A percentile compares a stretch with the other conserved stretches of the same genome.
Evolutionary conservation across 192 early-diverging fungal genomes (phyloP).

Genomic region (Backusella liffmaniae): DNA sequence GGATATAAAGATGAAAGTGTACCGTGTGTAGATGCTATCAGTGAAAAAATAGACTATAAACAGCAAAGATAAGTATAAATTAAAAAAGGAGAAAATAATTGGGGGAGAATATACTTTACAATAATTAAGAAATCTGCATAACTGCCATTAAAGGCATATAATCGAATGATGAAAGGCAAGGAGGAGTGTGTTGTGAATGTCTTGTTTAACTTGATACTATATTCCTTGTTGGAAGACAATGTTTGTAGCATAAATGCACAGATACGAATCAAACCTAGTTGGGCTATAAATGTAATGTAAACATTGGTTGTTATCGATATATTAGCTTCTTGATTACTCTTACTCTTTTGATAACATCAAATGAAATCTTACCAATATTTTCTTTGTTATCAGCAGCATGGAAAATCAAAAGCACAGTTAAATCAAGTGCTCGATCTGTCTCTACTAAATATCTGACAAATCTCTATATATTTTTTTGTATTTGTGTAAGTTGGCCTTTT

Average conservation of each 20-base stretch:
- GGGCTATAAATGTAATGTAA: conserved; percentile 37
- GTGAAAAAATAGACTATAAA: conserved; percentile 65
- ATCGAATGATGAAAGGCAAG: conserved; percentile 57
- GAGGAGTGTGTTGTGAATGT: conserved; percentile 58
- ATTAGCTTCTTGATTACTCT: background rate
- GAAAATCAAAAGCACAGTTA: conserved; percentile 62
- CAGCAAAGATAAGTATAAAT: background rate
- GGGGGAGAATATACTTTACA: conserved; percentile 42
- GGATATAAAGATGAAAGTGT: conserved; percentile 70
- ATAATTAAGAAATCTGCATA: conserved; percentile 84
- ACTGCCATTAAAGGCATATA: conserved; percentile 59
- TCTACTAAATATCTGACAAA: conserved; percentile 62
- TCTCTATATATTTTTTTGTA: conserved; percentile 38
- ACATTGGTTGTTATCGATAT: background rate
- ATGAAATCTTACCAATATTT: conserved; percentile 49
- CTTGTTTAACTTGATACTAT: conserved; percentile 64
- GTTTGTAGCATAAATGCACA: conserved; percentile 70
- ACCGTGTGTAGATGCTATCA: conserved; percentile 74
- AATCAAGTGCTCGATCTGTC: conserved; percentile 58
- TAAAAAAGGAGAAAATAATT: background rate
- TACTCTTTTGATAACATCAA: background rate
- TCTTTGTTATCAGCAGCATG: conserved; percentile 59
- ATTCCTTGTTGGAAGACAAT: conserved; percentile 65
- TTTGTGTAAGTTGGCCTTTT: background rate
- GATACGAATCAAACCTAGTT: conserved; percentile 74